phyloP scores from a whole-genome alignment of 2,329 filamentous ascomycete species.

The Akanthomyces lecanii region DNA sequence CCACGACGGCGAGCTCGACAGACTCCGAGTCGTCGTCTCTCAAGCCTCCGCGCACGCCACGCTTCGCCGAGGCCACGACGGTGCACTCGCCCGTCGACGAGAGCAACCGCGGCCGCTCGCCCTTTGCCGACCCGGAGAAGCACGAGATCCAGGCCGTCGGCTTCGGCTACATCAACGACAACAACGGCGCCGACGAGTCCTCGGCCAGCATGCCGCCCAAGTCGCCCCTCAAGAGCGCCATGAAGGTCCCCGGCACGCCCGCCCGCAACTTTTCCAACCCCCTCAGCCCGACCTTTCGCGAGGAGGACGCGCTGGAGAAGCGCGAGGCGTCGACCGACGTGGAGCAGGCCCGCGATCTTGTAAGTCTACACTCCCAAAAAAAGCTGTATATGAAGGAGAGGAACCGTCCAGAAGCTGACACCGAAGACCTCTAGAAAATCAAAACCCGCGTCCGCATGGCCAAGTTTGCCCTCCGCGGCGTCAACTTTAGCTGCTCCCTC shows the following conservation, averaged over 20 bases:
- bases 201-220: slow-evolving; percentile 60
- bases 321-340: slow-evolving; percentile 76
- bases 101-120: slow-evolving; percentile 37
- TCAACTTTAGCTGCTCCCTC: slow-evolving; percentile 95
- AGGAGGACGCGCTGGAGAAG: slow-evolving; percentile 85
- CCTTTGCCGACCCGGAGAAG: slow-evolving; percentile 57
- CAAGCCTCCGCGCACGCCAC: slow-evolving; percentile 68
- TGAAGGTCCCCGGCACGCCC: slow-evolving; percentile 81
- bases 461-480: slow-evolving; percentile 89
- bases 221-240: slow-evolving; percentile 78
- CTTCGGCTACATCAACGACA: slow-evolving; percentile 79
- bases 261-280: slow-evolving; percentile 69
- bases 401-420: background rate
- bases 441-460: slow-evolving; percentile 88
- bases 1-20: slow-evolving; percentile 46
- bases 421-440: slow-evolving; percentile 61
- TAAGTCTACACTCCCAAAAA: slow-evolving; percentile 45
- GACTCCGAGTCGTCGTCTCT: slow-evolving; percentile 52
- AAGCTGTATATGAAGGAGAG: too few species aligned
- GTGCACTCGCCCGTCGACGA: slow-evolving; percentile 70
- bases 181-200: slow-evolving; percentile 49
- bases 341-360: slow-evolving; percentile 81
- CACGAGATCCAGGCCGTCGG: slow-evolving; percentile 79
- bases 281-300: slow-evolving; percentile 83
- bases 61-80: slow-evolving; percentile 76